Evolutionary conservation across 352 stramenopile genomes (phyloP).

Genomic region (Aphanomyces stellatus): DNA sequence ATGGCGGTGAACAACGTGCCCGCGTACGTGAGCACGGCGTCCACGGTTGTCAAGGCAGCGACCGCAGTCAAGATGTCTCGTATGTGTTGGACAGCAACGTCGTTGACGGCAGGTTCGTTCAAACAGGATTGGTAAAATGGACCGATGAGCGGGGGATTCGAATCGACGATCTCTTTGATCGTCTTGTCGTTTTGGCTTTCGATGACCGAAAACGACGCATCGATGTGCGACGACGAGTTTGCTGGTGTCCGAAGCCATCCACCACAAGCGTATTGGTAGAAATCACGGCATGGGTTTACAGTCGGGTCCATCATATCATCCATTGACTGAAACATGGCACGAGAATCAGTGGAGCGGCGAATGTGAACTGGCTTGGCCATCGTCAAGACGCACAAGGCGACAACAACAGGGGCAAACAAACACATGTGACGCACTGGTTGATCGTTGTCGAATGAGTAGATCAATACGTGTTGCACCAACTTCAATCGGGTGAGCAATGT

Average conservation of each 20-base stretch:
- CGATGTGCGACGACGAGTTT: slow-evolving; percentile 52
- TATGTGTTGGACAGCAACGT: slow-evolving; percentile 29
- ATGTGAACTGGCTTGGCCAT: too few relatives aligned
- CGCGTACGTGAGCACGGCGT: slow-evolving; percentile 32
- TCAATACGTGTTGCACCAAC: too few relatives aligned
- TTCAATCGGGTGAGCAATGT: too few relatives aligned
- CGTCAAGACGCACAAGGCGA: too few relatives aligned
- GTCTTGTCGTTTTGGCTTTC: slow-evolving; percentile 68
- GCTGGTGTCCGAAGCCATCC: slow-evolving; percentile 55
- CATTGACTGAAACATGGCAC: slow-evolving; percentile 34
- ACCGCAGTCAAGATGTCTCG: slow-evolving; percentile 30
- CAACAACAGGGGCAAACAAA: too few relatives aligned
- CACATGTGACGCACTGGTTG: too few relatives aligned
- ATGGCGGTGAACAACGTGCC: slow-evolving; percentile 39
- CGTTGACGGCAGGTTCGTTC: slow-evolving; percentile 32
- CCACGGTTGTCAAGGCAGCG: slow-evolving; percentile 31
- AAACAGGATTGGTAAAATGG: slow-evolving; percentile 56
- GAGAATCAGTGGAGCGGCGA: too few relatives aligned
- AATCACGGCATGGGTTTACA: slow-evolving; percentile 59
- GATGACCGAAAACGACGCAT: slow-evolving; percentile 72
- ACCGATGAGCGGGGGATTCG: slow-evolving; percentile 31
- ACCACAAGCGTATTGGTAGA: slow-evolving; percentile 68
- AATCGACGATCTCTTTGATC: slow-evolving; percentile 37
- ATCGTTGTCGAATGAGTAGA: too few relatives aligned
- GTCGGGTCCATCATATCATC: slow-evolving; percentile 43